Percentiles rank a stretch among this genome's conserved stretches.
phyloP scores from a whole-genome alignment of 495 filamentous ascomycete species.

The Penicillium manginii region DNA sequence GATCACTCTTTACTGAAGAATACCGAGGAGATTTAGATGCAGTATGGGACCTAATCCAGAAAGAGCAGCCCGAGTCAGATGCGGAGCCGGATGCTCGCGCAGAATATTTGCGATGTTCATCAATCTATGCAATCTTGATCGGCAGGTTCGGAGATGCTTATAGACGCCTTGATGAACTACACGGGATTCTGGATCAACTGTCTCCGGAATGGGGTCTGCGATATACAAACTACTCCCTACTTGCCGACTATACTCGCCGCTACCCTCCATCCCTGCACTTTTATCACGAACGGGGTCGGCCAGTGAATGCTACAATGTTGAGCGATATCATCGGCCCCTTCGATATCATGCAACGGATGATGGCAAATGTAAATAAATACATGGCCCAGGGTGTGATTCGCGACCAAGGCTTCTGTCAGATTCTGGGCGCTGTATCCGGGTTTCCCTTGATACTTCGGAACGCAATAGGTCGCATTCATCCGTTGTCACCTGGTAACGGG shows the following conservation, averaged over 20 bases:
- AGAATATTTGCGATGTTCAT: conserved; percentile 25
- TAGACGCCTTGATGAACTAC: conserved; percentile 10
- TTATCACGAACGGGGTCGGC: conserved; percentile 26
- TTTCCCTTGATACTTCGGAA: conserved; percentile 2
- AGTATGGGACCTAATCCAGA: conserved; percentile 17
- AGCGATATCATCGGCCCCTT: conserved; percentile 17
- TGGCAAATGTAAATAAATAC: conserved; percentile 13
- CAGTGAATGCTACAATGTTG: conserved; percentile 15
- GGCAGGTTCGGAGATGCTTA: conserved; percentile 29
- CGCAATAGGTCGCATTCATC: conserved; percentile 11
- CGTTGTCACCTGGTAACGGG: conserved; percentile 6
- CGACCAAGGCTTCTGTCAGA: conserved; percentile 12
- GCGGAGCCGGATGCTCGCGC: conserved; percentile 13
- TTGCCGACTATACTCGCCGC: conserved; percentile 28
- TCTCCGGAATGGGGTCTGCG: conserved; percentile 30
- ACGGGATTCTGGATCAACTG: conserved; percentile 14
- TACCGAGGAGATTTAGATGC: conserved; percentile 28
- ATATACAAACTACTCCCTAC: conserved; percentile 25
- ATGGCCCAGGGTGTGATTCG: conserved; percentile 1
- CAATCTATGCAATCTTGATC: conserved; percentile 19
- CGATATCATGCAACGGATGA: conserved; percentile 16
- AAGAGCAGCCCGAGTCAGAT: background rate
- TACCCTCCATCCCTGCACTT: conserved; percentile 25
- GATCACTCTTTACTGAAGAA: conserved; percentile 30
- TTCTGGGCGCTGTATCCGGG: conserved; percentile 4